Evolutionary conservation across 352 stramenopile species (phyloP).

Genomic region (Phytophthora niederhauseri): DNA sequence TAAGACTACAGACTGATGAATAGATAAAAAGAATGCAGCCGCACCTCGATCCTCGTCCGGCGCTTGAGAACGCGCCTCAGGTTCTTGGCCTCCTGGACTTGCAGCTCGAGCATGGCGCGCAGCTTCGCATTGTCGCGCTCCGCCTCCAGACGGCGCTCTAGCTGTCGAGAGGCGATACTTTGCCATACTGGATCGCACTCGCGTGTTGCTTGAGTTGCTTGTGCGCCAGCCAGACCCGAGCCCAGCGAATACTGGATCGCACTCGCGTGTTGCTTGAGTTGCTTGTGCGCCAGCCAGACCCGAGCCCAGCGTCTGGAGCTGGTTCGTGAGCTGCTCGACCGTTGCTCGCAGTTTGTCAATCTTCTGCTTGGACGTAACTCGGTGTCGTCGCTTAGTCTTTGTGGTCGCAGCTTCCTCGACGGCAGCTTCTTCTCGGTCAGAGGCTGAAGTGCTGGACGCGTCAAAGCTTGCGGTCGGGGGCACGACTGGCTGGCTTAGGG

Average conservation of each 20-base stretch:
- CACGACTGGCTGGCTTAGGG: not conserved
- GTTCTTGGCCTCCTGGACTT: conserved; percentile 32
- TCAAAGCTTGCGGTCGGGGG: not conserved
- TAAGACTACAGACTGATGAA: too few species aligned
- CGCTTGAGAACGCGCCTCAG: conserved; percentile 25
- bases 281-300: not conserved
- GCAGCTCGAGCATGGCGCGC: conserved; percentile 22
- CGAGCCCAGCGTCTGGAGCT: conserved; percentile 14
- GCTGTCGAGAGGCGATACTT: conserved; percentile 22
- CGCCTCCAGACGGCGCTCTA: conserved; percentile 15
- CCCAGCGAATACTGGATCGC: conserved; percentile 11
- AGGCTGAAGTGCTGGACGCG: conserved; percentile 10
- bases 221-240: not conserved
- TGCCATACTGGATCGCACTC: conserved; percentile 23
- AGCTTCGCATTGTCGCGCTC: conserved; percentile 31
- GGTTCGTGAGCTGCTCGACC: conserved; percentile 1
- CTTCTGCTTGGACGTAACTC: conserved; percentile 19
- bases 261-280: not conserved
- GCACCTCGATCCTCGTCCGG: conserved; percentile 13
- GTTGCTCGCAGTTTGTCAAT: conserved; percentile 15
- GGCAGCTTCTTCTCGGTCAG: conserved; percentile 1
- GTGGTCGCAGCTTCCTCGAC: not conserved
- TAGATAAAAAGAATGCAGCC: not conserved
- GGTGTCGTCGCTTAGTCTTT: conserved; percentile 3
- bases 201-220: not conserved